A percentile compares a stretch with the other conserved stretches of the same genome.
Conservation (phyloP, 331 rosid species). For the Rosa hybrid region DNA sequence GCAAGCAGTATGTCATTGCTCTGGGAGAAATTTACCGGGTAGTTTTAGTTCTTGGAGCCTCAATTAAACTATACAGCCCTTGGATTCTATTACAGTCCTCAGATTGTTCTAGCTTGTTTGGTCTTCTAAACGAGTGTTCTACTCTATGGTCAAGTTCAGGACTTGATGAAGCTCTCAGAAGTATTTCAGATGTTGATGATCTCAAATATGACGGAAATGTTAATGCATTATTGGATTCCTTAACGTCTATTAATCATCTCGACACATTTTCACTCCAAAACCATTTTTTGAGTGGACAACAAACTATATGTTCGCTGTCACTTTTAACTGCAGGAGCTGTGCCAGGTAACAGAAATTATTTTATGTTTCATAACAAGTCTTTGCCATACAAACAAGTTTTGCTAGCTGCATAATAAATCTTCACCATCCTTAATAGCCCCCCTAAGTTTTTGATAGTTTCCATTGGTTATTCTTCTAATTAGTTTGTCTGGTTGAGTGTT, state of each 20-base stretch:
- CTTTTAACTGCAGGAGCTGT: constrained; percentile 54
- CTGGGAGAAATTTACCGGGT: constrained; percentile 90
- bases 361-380: neutral
- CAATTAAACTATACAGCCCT: constrained; percentile 65
- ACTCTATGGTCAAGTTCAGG: constrained; percentile 74
- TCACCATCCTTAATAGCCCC: constrained; percentile 1
- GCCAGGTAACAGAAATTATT: constrained; percentile 60
- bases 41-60: constrained; percentile 62
- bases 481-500: constrained; percentile 8
- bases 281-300: constrained; percentile 48
- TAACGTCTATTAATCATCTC: constrained; percentile 52
- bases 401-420: neutral
- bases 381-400: neutral
- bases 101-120: constrained; percentile 42
- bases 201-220: constrained; percentile 27
- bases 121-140: constrained; percentile 60
- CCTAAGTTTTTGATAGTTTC: neutral
- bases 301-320: constrained; percentile 66
- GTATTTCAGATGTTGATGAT: constrained; percentile 40
- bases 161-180: constrained; percentile 67
- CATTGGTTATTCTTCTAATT: neutral
- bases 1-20: constrained; percentile 59
- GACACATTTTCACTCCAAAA: constrained; percentile 54
- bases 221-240: constrained; percentile 56
- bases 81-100: constrained; percentile 58